Base-by-base conservation (phyloP, 1,284 basidiomycete species). In the Thecaphora thlaspeos region DNA sequence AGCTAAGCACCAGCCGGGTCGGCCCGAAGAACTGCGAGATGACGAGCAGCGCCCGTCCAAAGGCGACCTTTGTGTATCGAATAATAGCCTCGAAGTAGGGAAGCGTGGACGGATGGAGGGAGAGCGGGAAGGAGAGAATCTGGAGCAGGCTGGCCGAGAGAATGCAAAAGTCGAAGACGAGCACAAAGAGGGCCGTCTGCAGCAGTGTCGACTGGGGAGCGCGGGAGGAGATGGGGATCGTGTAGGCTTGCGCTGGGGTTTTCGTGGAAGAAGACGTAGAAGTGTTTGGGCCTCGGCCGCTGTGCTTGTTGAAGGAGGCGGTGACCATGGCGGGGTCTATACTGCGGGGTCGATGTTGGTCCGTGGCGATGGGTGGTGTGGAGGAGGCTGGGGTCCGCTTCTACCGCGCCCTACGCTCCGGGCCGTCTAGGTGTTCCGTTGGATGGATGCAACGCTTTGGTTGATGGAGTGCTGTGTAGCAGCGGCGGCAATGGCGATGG, bases 1-100 rank as follows among this genome's bases (percentile, higher is more conserved):
- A 65, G 24, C 52, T 65, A 28, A 74, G 36, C 22, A 74, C 57
- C 3, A 74, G 55, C 37, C 60, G 60, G 5, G 68, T 70, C 4
- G 68, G 72, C 0, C 61, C 70, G 22, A 74, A 74, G 50, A 73
- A 59, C 43, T 70, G 67, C 38, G 67, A 64, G 32, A 74, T 59
- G 38, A 61, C 21, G 19, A 73, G 57, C 12, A 74, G 54, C 9
- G 40, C 36, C 14, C 60, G 48, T 1, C 41, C 46, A 39, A 73
- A 74, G 2, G 61, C 51, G 1, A 52, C 50, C 49, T 74, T 74
- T 17, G 69, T 58, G 37, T 71, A 73, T 2, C 46, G 53, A 19
- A 73, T 66, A 37, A 50, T 38, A 18, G 43, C 38, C 23, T 55
- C 54, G 51, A 65, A 71, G 24, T 51, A 40, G 3, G 59, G 56